A percentile compares a stretch with the other conserved stretches of the same genome.
Evolutionary conservation across 805 yeast species (phyloP).

Genomic region (Ogataea chonburiensis): DNA sequence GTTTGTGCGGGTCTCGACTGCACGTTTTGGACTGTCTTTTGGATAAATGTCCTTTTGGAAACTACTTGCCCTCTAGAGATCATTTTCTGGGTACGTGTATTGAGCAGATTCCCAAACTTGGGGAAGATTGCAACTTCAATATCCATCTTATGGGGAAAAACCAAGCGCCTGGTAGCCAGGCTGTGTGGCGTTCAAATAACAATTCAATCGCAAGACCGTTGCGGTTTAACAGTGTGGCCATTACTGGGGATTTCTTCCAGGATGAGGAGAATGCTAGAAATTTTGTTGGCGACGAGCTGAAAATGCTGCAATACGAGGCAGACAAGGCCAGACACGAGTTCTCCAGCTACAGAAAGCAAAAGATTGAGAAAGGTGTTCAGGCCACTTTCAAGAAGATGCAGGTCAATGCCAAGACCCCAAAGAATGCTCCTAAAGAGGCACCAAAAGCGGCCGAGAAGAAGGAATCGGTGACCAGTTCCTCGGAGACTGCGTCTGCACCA

Average conservation of each 20-base stretch:
- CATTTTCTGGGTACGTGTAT: constrained; percentile 48
- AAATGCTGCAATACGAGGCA: constrained; percentile 5
- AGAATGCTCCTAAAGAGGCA: too few species aligned
- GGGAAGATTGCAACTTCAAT: constrained; percentile 25
- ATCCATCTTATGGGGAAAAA: constrained; percentile 11
- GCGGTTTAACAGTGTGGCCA: not conserved
- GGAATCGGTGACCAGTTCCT: not conserved
- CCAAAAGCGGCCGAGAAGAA: not conserved
- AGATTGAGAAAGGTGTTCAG: constrained; percentile 1
- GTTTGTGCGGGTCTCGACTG: constrained; percentile 35
- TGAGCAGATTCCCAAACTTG: constrained; percentile 35
- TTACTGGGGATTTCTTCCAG: constrained; percentile 16
- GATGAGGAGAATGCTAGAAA: constrained; percentile 24
- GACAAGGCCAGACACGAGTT: constrained; percentile 10
- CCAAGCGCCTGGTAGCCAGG: constrained; percentile 1
- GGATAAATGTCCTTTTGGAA: constrained; percentile 43
- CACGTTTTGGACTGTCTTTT: constrained; percentile 39
- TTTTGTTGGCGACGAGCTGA: constrained; percentile 13
- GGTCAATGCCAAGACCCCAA: too few species aligned
- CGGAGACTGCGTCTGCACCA: not conserved
- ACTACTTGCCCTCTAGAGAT: constrained; percentile 45
- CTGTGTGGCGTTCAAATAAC: not conserved
- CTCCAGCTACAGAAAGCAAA: constrained; percentile 4
- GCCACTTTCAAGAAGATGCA: too few species aligned
- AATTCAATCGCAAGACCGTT: not conserved